phyloP scores from a whole-genome alignment of 2,329 filamentous ascomycete genomes.

The Pleurostoma richardsiae region DNA sequence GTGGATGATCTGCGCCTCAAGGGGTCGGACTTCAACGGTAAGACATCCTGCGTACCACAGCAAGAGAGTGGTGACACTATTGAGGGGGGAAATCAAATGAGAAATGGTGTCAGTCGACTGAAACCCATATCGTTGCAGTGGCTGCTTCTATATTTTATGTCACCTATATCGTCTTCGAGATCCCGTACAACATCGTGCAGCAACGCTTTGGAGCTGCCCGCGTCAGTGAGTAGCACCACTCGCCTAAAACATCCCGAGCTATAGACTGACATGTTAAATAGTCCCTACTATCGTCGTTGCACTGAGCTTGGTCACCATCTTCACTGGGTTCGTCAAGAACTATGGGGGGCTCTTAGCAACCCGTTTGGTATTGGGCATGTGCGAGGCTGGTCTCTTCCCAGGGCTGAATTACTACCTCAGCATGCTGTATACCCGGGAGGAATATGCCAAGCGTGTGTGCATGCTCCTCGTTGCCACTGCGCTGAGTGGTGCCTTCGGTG shows the following conservation, averaged over 20 bases:
- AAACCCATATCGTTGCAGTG: background rate
- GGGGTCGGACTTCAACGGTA: background rate
- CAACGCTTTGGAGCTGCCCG: background rate
- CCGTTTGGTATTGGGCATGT: constrained; percentile 51
- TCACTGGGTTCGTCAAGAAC: constrained; percentile 51
- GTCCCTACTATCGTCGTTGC: constrained; percentile 11
- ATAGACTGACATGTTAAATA: background rate
- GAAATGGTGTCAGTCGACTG: no score
- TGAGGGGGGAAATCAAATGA: no score
- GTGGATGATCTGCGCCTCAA: background rate
- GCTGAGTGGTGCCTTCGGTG: constrained; percentile 41
- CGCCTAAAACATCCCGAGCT: no score
- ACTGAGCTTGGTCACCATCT: constrained; percentile 51
- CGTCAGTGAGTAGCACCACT: background rate
- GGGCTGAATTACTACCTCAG: constrained; percentile 45
- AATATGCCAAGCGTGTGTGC: constrained; percentile 5
- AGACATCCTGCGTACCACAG: background rate
- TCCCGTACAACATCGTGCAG: background rate
- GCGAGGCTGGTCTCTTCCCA: constrained; percentile 58
- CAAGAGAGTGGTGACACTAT: no score
- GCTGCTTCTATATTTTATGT: constrained; percentile 6
- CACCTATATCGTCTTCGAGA: constrained; percentile 4
- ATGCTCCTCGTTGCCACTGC: constrained; percentile 21
- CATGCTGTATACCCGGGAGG: constrained; percentile 8
- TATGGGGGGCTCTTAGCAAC: constrained; percentile 51